A percentile compares a stretch with the other conserved stretches of the same genome.
These are phyloP conservation scores for Trichoderma gamsii DNA, from an alignment of 495 filamentous ascomycete species.

Conservation along the genomic window DNA sequence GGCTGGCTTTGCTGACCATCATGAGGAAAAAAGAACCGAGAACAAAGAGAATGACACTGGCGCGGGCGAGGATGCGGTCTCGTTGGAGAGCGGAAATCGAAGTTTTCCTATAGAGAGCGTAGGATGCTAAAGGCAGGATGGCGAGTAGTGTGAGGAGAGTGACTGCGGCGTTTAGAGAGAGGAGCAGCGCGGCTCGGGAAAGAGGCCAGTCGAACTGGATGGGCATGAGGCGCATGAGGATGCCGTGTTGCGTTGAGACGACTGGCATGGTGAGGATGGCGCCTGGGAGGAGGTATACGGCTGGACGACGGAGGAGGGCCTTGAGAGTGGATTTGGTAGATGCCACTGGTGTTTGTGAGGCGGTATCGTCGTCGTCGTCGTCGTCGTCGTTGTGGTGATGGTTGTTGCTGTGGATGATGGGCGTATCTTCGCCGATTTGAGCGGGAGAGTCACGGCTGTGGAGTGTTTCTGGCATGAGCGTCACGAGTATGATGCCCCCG, in stretches of 20 bases:
- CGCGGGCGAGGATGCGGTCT: not conserved
- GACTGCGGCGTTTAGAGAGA: constrained; percentile 8
- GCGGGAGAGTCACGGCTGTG: not conserved
- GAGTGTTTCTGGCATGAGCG: constrained; percentile 2
- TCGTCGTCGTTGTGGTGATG: not conserved
- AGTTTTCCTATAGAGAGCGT: not conserved
- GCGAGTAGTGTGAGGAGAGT: not conserved
- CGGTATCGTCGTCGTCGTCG: not conserved
- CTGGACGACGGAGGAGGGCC: not conserved
- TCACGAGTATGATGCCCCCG: not conserved
- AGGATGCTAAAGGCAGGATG: not conserved
- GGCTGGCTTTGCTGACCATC: not conserved
- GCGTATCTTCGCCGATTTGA: not conserved
- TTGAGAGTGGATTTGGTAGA: not conserved
- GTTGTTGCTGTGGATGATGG: not conserved
- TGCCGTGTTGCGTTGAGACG: not conserved
- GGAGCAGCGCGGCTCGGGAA: not conserved
- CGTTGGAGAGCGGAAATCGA: not conserved
- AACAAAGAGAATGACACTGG: constrained; percentile 6
- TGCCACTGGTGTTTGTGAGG: not conserved
- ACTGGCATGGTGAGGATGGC: constrained; percentile 2
- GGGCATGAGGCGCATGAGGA: constrained; percentile 10
- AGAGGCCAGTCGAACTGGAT: constrained; percentile 9
- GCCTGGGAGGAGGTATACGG: not conserved
- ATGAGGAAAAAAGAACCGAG: constrained; percentile 5